Evolutionary conservation across 495 filamentous ascomycete species (phyloP), one percentile per base, ranked within the genome.

Genomic region (Hypoxylon intermedium): DNA sequence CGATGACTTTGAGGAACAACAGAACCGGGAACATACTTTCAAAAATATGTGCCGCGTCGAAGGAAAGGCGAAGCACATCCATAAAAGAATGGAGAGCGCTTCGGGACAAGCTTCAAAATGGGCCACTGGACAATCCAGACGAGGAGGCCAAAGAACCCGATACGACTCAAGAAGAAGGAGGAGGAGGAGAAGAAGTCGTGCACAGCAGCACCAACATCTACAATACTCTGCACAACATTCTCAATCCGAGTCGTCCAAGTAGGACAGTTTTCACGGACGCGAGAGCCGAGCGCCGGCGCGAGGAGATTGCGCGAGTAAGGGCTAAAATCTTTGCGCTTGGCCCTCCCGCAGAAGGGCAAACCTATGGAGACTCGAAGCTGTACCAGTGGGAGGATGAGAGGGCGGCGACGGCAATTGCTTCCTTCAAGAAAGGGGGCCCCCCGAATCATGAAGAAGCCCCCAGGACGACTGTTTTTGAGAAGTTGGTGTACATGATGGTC

Each of bases 401-500:
- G 9, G 37, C 6, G 7, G 26, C 5, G 1, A 15, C 16, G 20
- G 18, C 43, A 2, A 42, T 6, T 0, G 20, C 11, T 12, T 2
- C 5, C 1, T 26, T 54, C n/a, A 11, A 7, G 1, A 0, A 19
- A 9, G 36, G 37, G 0, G 63, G 63, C 0, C 63, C 63, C 0
- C 46, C 57, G 1, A 20, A 31, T 18, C 24, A 42, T 18, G 34
- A 43, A 1, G 9, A 19, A 0, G 37, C 61, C 0, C 41, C 57
- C 0, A 36, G 2, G 1, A 13, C 9, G 0, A 33, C 52, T 0
- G 36, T 46, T 9, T 58, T 43, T 42, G 51, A 61, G 5, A 52
- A 16, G 30, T 20, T 66, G 4, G 9, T 48, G 18, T 66, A 66
- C 28, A 61, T 66, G 47, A 13, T 61, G 6, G 15, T 66, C 19